Conservation (phyloP, 352 stramenopile genomes). For the Phytopythium aichiense region DNA sequence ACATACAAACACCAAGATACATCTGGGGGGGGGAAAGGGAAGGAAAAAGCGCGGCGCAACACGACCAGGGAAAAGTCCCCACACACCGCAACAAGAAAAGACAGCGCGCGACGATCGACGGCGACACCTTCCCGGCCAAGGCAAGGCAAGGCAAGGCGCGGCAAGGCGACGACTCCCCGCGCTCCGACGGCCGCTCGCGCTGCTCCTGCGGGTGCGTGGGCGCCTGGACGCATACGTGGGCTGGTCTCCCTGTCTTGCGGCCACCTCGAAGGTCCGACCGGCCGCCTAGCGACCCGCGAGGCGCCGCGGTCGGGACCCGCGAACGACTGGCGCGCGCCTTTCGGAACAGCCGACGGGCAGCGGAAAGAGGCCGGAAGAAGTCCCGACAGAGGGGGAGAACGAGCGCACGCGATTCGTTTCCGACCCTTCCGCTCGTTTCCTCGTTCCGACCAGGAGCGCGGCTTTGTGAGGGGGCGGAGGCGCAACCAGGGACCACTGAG, state of each 20-base stretch:
- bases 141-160: neutral
- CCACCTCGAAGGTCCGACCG: neutral
- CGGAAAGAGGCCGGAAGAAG: neutral
- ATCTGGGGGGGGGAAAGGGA: neutral
- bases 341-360: neutral
- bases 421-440: no score
- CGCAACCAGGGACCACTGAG: neutral
- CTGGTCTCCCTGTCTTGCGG: no score
- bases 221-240: no score
- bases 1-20: neutral
- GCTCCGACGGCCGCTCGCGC: neutral
- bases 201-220: neutral
- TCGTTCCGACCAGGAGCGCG: neutral
- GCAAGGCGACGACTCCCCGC: neutral
- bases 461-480: neutral
- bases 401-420: neutral
- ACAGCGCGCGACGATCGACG: neutral
- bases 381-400: neutral
- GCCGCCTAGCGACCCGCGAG: neutral
- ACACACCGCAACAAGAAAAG: constrained; percentile 3
- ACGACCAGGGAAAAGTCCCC: neutral
- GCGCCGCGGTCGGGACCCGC: neutral
- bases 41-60: constrained; percentile 1
- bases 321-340: neutral
- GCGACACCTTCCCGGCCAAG: neutral